Percentiles rank a stretch among this genome's conserved stretches.
Conservation (phyloP, 257 asterid species). For the Capsicum pubescens region DNA sequence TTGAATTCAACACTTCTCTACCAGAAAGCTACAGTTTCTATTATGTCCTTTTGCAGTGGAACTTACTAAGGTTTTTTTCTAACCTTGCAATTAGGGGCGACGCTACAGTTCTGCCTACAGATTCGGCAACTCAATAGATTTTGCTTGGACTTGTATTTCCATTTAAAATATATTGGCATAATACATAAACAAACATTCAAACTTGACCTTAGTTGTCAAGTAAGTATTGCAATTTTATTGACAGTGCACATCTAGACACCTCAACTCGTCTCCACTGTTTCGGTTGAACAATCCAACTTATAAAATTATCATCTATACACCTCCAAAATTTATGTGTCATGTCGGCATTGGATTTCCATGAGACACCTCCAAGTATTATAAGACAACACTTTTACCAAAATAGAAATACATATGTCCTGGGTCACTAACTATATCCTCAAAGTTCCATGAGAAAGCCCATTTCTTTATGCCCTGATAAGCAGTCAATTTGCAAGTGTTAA, state of each 20-base stretch:
- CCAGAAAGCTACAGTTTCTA: conserved; percentile 44
- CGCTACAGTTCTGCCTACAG: neutral
- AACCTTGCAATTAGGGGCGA: conserved; percentile 27
- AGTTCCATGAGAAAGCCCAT: conserved; percentile 57
- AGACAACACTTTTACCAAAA: conserved; percentile 46
- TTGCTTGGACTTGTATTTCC: too few species aligned
- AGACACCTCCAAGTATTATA: neutral
- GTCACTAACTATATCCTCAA: conserved; percentile 46
- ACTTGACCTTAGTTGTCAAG: too few species aligned
- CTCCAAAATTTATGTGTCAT: too few species aligned
- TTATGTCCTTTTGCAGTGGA: conserved; percentile 48
- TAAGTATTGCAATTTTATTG: too few species aligned
- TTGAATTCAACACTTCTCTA: conserved; percentile 46
- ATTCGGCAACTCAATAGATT: neutral
- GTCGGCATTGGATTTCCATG: too few species aligned
- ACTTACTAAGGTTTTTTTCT: conserved; percentile 35
- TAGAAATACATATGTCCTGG: conserved; percentile 58
- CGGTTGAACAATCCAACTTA: too few species aligned
- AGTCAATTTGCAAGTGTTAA: conserved; percentile 38
- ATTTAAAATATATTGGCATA: too few species aligned
- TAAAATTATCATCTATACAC: too few species aligned
- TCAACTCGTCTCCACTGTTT: too few species aligned
- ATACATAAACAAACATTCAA: too few species aligned
- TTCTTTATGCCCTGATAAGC: conserved; percentile 52
- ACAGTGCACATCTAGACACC: too few species aligned